phyloP scores from a whole-genome alignment of 371 early-diverging fungal species.

The Funneliformis caledonium region DNA sequence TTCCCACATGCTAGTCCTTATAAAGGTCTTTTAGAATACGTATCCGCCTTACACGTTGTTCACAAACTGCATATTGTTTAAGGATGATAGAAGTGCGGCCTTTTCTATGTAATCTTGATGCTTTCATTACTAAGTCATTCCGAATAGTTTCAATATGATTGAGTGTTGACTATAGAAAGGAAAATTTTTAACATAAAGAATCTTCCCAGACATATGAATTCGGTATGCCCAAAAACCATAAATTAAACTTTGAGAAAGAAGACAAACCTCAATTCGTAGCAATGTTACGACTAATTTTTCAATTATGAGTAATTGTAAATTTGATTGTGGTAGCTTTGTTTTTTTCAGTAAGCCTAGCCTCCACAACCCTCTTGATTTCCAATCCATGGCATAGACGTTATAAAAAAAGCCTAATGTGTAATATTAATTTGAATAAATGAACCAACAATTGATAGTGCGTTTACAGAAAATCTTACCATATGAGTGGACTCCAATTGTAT shows the following conservation, averaged over 20 bases:
- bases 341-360: slow-evolving; percentile 9
- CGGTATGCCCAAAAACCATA: neutral
- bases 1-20: neutral
- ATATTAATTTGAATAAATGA: neutral
- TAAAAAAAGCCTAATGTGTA: slow-evolving; percentile 12
- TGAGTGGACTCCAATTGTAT: slow-evolving; percentile 15
- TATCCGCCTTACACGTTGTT: slow-evolving; percentile 4
- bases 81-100: neutral
- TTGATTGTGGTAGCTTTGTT: slow-evolving; percentile 20
- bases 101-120: slow-evolving; percentile 5
- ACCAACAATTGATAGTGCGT: neutral
- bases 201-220: neutral
- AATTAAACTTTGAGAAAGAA: neutral
- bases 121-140: neutral
- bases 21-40: neutral
- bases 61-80: slow-evolving; percentile 13
- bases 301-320: neutral
- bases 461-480: slow-evolving; percentile 2
- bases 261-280: slow-evolving; percentile 6
- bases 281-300: slow-evolving; percentile 9
- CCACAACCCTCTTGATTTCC: slow-evolving; percentile 18
- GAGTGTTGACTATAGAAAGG: slow-evolving; percentile 4
- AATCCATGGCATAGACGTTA: slow-evolving; percentile 34
- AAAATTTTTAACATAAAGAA: neutral
- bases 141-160: neutral